Evolutionary conservation across 257 asterid species (phyloP), one percentile per base, ranked within the genome.

Genomic region (Petrea volubilis): DNA sequence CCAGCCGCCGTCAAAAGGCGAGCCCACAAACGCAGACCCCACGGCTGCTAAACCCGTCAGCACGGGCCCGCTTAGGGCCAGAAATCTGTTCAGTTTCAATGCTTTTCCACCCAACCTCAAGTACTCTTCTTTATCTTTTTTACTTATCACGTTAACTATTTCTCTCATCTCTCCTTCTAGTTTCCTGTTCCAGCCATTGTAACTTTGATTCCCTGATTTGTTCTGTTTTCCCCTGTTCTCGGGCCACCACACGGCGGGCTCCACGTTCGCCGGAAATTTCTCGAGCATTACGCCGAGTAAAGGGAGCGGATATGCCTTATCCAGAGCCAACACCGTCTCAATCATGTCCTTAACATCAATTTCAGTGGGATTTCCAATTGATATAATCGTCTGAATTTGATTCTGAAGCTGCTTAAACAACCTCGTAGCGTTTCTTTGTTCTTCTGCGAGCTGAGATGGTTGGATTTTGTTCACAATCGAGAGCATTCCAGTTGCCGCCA

Each of bases 371-470:
- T 62, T 73, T 1, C 86, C 81, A 1, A 77, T 60, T 0, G 78
- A 23, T 34, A 85, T 9, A 11, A 62, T 64, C 12, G 88, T 85
- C 53, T 77, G 50, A 9, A 89, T 77, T 46, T 85, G 85, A 9
- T 63, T 76, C 0, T 80, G 77, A 14, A 85, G 74, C 57, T 89
- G 89, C 51, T 79, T 73, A 71, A 89, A 87, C 33, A 85, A 53
- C 58, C 91, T 85, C 0, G 67, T 31, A 0, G 93, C 96, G 17
- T 87, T 89, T 27, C 91, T 28, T 7, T 89, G 96, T 43, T 89
- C 96, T 69, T 89, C 93, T 0, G 86, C 91, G 0, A 87, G 81
- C 49, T 89, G 96, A 20, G 93, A 89, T 2, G 96, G 93, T 27
- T 89, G 96, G 38, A 85, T 80, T 17, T 85, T 72, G 49, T 80